These are phyloP conservation scores for Kondoa subrosea DNA, from an alignment of 768 basidiomycete species.

Conservation along the genomic window DNA sequence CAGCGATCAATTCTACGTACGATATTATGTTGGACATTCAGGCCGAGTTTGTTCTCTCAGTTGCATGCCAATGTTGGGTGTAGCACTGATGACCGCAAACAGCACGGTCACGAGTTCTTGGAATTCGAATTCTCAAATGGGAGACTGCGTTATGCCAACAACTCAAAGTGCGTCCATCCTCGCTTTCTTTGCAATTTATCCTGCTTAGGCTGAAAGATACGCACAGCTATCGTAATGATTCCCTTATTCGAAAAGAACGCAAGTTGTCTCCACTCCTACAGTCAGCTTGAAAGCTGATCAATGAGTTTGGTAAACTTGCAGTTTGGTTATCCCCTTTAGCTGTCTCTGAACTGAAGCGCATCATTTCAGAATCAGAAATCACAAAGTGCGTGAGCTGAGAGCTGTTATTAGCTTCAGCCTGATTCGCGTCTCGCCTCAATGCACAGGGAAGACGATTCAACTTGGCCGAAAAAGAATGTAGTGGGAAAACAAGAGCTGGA, in stretches of 20 bases:
- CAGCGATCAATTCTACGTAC: background rate
- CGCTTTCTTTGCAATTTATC: background rate
- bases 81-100: background rate
- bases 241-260: slow-evolving; percentile 97
- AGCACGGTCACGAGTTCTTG: slow-evolving; percentile 8
- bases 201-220: background rate
- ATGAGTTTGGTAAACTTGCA: slow-evolving; percentile 31
- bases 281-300: background rate
- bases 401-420: background rate
- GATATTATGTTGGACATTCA: background rate
- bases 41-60: background rate
- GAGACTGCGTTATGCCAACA: slow-evolving; percentile 81
- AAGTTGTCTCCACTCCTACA: slow-evolving; percentile 31
- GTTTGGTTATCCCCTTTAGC: slow-evolving; percentile 91
- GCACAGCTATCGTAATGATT: slow-evolving; percentile 69
- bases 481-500: slow-evolving; percentile 97
- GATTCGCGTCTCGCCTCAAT: background rate
- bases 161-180: slow-evolving; percentile 50
- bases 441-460: slow-evolving; percentile 82
- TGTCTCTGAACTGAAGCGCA: slow-evolving; percentile 82
- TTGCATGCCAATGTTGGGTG: background rate
- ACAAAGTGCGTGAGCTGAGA: slow-evolving; percentile 49
- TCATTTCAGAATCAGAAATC: slow-evolving; percentile 83
- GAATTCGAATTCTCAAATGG: slow-evolving; percentile 11
- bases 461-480: slow-evolving; percentile 98